phyloP scores from a whole-genome alignment of 1,284 basidiomycete genomes.

The Cryptococcus floricola region DNA sequence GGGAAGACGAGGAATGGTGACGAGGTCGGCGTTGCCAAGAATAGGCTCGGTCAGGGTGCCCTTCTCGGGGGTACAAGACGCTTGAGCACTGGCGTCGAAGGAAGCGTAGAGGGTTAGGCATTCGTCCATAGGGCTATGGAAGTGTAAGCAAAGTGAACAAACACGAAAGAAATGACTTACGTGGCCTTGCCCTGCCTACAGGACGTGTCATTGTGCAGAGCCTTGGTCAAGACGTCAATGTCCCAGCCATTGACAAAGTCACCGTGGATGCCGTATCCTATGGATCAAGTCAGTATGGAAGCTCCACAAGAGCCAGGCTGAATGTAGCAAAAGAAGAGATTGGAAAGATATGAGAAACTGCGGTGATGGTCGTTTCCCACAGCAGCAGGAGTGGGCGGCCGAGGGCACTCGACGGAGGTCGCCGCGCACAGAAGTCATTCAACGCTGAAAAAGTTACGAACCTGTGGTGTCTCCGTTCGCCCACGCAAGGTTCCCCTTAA shows the following conservation, averaged over 20 bases:
- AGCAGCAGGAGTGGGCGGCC: no score
- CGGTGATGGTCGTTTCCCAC: no score
- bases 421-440: no score
- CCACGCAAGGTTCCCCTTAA: conserved; percentile 38
- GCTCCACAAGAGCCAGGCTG: no score
- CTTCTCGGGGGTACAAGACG: conserved; percentile 23
- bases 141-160: not conserved
- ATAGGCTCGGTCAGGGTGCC: conserved; percentile 27
- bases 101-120: conserved; percentile 27
- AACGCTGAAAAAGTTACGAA: not conserved
- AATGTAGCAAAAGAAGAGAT: no score
- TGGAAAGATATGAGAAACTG: no score
- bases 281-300: not conserved
- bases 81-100: conserved; percentile 13
- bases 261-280: conserved; percentile 37
- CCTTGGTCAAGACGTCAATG: conserved; percentile 22
- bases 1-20: conserved; percentile 25
- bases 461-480: conserved; percentile 43
- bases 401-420: no score
- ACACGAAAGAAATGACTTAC: not conserved
- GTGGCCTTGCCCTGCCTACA: conserved; percentile 18
- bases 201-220: conserved; percentile 21
- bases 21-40: conserved; percentile 23
- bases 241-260: conserved; percentile 43
- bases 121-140: conserved; percentile 7